Base-by-base conservation (phyloP, 805 yeast genomes). In the Hanseniaspora vineae region DNA sequence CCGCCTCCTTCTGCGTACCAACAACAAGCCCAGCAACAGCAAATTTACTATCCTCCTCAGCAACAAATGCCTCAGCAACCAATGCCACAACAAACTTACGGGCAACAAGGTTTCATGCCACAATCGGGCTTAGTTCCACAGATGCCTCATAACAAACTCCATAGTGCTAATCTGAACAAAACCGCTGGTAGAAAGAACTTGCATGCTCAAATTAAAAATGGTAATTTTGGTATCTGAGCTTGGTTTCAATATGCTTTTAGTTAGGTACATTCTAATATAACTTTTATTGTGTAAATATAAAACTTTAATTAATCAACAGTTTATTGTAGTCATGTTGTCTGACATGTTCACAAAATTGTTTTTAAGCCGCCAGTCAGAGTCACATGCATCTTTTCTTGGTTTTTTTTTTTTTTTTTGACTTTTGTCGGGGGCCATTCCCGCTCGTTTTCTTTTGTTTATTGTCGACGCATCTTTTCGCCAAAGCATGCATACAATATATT, bases 161-260 rank as follows among this genome's bases (percentile, higher is more conserved):
- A 42, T 15, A 20, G 32, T 19, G 31, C 15, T 40, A 23, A 40
- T 40, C 15, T 17, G 31, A 40, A 40, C 31, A 48, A 40, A 33
- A 48, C 19, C 15, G 33, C 45, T 17, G 48, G 43, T 8, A 45
- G 43, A 14, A 48, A 42, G 42, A 45, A 45, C 17, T 32, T 48
- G 31, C 48, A 48, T 23, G 47, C 45, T 12, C 50, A 48, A 33
- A 11, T 48, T 20, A 42, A 48, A 42, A 43, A 42, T 40, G 50
- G 50, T 17, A 47, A 35, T 29, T 48, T 48, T 45, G 50, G 48
- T 17, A 35, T 48, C 23, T 48, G 43, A 40, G 15, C 15, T 37
- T 37, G 40, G 6, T 10, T 37, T 10, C 37, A 33, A 33, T 33
- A 12, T 33, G 15, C 14, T 33, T 11, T 13, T n/a, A 13, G 4